Base-by-base conservation (phyloP, 768 basidiomycete species). In the Leccinum disarticulatum region DNA sequence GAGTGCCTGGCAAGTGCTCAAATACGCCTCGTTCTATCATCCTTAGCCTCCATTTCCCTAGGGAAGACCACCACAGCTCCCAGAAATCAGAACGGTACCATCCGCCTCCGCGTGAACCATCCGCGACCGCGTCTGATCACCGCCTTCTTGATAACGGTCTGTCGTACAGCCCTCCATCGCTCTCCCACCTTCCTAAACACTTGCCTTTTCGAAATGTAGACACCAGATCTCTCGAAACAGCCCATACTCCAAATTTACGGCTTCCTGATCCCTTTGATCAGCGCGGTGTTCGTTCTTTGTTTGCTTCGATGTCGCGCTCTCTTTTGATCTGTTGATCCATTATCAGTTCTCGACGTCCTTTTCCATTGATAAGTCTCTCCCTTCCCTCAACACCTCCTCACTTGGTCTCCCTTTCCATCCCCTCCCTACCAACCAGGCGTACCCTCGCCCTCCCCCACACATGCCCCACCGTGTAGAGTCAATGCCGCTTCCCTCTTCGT, bases 401-500 rank as follows among this genome's bases (percentile, higher is more conserved):
- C 58, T 64, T 17, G 59, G 63, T 38, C 53, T 66, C 47, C 54
- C 66, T 54, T 60, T 62, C 53, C 66, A 14, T 22, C 50, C 61
- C 61, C 60, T 59, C 57, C 61, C 66, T 41, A 46, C 59, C 52
- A 41, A 31, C 62, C 63, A 65, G 17, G 47, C 60, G 22, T 52
- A 49, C 13, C 31, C 63, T 41, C 66, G 60, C 58, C 62, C 62
- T 52, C 52, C 61, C 31, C 46, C 62, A 17, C 64, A 74, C 60
- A 85, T 84, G 83, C 82, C 84, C 50, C 81, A 80, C 67, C 79
- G 83, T 31, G 80, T 84, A 60, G 79, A 80, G 58, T 65, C 77
- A 50, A 64, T 74, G 50, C 57, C 70, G 25, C 65, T 73, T 61
- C 64, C 71, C 61, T 64, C 74, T 61, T 70, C 73, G 75, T 75